Percentiles rank a stretch among this genome's conserved stretches.
These are phyloP conservation scores for Dissophora ornata DNA, from an alignment of 192 early-diverging fungal species.

Conservation along the genomic window DNA sequence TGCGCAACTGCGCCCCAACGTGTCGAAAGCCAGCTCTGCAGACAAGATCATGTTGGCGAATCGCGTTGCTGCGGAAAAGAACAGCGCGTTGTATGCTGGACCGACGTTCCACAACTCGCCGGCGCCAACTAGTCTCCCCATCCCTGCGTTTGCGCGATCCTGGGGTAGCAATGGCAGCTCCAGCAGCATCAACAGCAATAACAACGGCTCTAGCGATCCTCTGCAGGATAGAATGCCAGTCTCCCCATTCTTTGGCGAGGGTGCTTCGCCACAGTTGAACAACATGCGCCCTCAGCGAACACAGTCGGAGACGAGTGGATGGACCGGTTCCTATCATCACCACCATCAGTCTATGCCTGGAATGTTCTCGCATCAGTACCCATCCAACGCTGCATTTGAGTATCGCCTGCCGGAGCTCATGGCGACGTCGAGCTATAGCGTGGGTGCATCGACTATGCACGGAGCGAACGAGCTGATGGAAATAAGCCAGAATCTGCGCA, in stretches of 20 bases:
- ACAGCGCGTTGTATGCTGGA: conserved; percentile 58
- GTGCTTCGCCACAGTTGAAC: conserved; percentile 34
- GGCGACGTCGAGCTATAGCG: conserved; percentile 51
- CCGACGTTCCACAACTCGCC: conserved; percentile 68
- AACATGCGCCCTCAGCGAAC: conserved; percentile 30
- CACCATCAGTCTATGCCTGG: conserved; percentile 25
- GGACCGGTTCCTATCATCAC: background rate
- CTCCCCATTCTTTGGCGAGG: conserved; percentile 31
- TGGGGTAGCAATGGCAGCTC: conserved; percentile 13
- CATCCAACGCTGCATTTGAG: background rate
- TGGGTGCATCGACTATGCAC: conserved; percentile 10
- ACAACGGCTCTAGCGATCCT: too few relatives aligned
- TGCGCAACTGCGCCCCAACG: conserved; percentile 1
- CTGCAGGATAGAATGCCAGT: too few relatives aligned
- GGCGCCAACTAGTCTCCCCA: conserved; percentile 63
- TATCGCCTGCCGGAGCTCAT: conserved; percentile 51
- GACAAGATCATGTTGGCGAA: conserved; percentile 31
- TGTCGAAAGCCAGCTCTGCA: conserved; percentile 21
- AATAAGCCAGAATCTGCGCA: conserved; percentile 58
- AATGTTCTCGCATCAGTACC: too few relatives aligned
- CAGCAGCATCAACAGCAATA: too few relatives aligned
- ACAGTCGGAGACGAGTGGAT: conserved; percentile 28
- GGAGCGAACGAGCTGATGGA: conserved; percentile 44
- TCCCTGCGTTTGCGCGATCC: conserved; percentile 55
- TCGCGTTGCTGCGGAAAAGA: conserved; percentile 23